Percentiles rank a stretch among this genome's conserved stretches.
phyloP scores from a whole-genome alignment of 257 asterid species.

The Solanum pinnatisectum region DNA sequence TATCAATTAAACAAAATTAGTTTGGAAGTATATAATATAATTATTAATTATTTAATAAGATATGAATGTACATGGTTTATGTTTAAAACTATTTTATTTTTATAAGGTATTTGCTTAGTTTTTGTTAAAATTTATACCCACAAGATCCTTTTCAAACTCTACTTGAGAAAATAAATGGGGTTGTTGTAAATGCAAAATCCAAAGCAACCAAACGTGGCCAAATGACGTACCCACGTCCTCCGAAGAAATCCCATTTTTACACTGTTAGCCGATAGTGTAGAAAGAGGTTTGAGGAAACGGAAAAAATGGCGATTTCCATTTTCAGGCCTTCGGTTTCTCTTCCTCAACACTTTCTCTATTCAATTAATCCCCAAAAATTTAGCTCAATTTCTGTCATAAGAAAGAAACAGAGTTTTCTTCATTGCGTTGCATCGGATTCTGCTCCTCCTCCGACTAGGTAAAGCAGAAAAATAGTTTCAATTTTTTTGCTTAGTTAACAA shows the following conservation, averaged over 20 bases:
- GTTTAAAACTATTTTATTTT: no score
- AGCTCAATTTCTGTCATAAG: neutral
- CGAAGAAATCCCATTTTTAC: neutral
- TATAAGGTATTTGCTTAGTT: no score
- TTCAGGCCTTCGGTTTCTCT: conserved; percentile 18
- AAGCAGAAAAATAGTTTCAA: conserved; percentile 9
- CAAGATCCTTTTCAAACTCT: no score
- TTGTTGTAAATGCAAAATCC: neutral
- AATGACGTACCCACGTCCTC: conserved; percentile 3
- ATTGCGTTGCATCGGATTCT: conserved; percentile 25
- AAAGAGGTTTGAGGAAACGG: neutral
- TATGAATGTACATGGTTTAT: no score
- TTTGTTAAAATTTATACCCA: no score
- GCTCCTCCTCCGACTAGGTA: neutral
- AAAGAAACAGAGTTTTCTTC: conserved; percentile 10
- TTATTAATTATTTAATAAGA: no score
- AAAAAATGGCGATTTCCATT: conserved; percentile 48
- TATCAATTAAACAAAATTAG: no score
- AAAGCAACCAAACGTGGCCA: conserved; percentile 4
- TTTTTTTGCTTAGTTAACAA: neutral
- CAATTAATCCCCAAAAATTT: neutral
- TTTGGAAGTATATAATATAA: no score
- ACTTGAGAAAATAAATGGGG: no score
- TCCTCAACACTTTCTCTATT: neutral
- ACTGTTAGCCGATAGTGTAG: neutral